Percentiles rank a stretch among this genome's conserved stretches.
These are phyloP conservation scores for Fistulinella staudtii DNA, from an alignment of 1,284 basidiomycete species.

Conservation along the genomic window DNA sequence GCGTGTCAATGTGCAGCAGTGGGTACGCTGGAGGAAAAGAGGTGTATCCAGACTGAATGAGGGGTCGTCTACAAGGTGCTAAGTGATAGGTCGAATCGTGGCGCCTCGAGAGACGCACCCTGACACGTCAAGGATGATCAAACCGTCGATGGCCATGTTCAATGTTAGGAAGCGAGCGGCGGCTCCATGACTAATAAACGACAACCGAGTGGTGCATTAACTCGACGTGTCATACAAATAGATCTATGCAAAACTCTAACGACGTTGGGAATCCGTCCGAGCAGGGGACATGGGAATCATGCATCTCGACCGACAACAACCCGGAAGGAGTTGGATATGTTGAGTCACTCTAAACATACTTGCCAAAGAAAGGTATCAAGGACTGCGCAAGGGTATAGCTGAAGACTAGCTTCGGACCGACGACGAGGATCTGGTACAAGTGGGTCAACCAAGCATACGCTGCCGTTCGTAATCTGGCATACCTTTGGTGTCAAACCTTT, in stretches of 20 bases:
- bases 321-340: neutral
- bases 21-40: slow-evolving; percentile 76
- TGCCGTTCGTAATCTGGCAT: slow-evolving; percentile 19
- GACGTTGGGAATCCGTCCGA: neutral
- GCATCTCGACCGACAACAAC: slow-evolving; percentile 2
- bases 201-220: slow-evolving; percentile 9
- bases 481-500: slow-evolving; percentile 96
- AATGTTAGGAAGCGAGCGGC: no score
- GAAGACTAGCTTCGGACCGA: slow-evolving; percentile 97
- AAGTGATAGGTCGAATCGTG: slow-evolving; percentile 5
- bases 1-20: slow-evolving; percentile 81
- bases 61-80: slow-evolving; percentile 61
- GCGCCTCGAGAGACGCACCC: slow-evolving; percentile 48
- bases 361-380: slow-evolving; percentile 90
- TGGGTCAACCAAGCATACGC: slow-evolving; percentile 1
- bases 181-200: no score
- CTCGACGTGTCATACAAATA: slow-evolving; percentile 7
- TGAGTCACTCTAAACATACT: slow-evolving; percentile 60
- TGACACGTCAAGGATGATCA: slow-evolving; percentile 82
- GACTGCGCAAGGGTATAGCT: slow-evolving; percentile 97
- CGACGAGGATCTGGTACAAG: slow-evolving; percentile 76
- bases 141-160: slow-evolving; percentile 79
- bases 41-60: slow-evolving; percentile 90
- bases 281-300: neutral
- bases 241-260: slow-evolving; percentile 13